phyloP scores from a whole-genome alignment of 2,329 filamentous ascomycete species.

The Aspergillus novofumigatus region DNA sequence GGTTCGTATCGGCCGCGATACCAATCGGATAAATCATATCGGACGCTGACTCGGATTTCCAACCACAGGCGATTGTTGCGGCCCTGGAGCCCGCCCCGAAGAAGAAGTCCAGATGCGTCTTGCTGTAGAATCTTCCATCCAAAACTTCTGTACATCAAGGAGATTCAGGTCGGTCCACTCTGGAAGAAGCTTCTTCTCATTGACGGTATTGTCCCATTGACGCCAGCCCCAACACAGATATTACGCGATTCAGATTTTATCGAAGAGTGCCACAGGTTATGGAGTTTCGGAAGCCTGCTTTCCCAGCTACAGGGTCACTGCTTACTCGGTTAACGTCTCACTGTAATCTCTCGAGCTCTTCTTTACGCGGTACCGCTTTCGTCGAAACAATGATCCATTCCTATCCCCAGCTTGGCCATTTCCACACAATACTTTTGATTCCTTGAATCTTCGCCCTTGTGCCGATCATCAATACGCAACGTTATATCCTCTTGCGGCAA shows the following conservation, averaged over 20 bases:
- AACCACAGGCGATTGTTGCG: slow-evolving; percentile 79
- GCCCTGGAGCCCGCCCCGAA: slow-evolving; percentile 84
- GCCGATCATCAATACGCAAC: neutral
- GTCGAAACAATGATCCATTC: neutral
- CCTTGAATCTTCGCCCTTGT: neutral
- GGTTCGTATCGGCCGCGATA: slow-evolving; percentile 52
- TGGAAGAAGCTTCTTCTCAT: neutral
- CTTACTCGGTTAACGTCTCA: neutral
- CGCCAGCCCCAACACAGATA: neutral
- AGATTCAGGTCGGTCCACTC: neutral
- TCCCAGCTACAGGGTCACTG: neutral
- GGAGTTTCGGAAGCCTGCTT: neutral
- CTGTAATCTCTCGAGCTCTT: neutral
- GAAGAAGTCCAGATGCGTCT: slow-evolving; percentile 69
- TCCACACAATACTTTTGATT: neutral
- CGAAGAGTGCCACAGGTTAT: neutral
- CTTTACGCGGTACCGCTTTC: neutral
- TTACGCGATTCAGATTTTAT: neutral
- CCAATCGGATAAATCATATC: neutral
- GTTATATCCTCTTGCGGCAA: neutral
- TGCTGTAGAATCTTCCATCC: slow-evolving; percentile 52
- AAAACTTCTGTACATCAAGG: neutral
- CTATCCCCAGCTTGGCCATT: neutral
- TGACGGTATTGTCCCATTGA: neutral
- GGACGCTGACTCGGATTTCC: slow-evolving; percentile 2